Evolutionary conservation across 202 grass and related monocot genomes (phyloP).

Genomic region (Zizania palustris): DNA sequence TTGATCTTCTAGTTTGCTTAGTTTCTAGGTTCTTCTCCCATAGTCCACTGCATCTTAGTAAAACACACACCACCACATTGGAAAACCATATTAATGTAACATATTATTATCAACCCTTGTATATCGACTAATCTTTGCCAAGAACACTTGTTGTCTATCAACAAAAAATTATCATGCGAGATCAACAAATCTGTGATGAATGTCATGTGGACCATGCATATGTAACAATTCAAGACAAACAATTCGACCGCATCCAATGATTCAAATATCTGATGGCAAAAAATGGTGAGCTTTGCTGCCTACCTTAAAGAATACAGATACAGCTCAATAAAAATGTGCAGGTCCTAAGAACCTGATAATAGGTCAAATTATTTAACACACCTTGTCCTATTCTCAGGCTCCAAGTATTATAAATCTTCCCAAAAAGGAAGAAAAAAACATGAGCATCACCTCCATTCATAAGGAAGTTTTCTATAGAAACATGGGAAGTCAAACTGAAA

Average conservation of each 20-base stretch:
- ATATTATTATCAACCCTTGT: not conserved
- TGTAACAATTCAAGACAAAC: constrained; percentile 10
- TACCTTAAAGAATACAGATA: constrained; percentile 9
- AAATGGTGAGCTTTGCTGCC: not conserved
- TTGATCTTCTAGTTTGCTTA: not conserved
- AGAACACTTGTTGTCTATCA: not conserved
- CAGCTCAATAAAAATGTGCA: not conserved
- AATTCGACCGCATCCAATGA: not conserved
- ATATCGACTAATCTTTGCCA: not conserved
- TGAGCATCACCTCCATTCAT: constrained; percentile 13
- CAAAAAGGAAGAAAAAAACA: not conserved
- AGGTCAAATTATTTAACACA: constrained; percentile 11
- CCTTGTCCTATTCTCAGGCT: constrained; percentile 13
- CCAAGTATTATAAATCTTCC: constrained; percentile 8
- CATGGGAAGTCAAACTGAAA: constrained; percentile 13
- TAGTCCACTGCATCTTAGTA: not conserved
- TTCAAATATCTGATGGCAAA: not conserved
- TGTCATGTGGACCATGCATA: not conserved
- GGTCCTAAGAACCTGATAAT: constrained; percentile 6
- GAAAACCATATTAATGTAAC: not conserved
- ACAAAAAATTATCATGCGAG: not conserved
- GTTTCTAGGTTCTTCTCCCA: not conserved
- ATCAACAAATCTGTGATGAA: constrained; percentile 1
- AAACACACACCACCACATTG: constrained; percentile 6
- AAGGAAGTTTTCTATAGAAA: constrained; percentile 3